These are phyloP conservation scores for Talaromyces stipitatus DNA, from an alignment of 495 filamentous ascomycete species.

Conservation along the genomic window DNA sequence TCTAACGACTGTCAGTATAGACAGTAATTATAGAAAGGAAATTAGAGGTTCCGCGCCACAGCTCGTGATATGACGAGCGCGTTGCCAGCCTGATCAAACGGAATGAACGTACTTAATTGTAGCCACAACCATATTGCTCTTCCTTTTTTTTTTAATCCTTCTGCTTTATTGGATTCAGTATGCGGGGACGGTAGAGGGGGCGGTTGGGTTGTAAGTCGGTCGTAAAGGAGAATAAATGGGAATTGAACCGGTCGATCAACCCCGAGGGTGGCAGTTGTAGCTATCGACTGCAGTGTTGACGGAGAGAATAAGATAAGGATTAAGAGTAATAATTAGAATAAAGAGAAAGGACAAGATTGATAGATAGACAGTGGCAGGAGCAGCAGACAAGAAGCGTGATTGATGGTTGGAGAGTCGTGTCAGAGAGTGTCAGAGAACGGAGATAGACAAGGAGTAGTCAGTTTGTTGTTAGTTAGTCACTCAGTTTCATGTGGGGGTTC, in stretches of 20 bases:
- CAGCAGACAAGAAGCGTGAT: not conserved
- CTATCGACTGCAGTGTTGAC: not conserved
- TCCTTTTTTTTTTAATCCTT: not conserved
- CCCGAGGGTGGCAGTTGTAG: not conserved
- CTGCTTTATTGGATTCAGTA: not conserved
- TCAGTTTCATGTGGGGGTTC: not conserved
- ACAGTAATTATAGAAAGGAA: not conserved
- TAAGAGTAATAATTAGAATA: not conserved
- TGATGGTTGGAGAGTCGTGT: too few relatives aligned
- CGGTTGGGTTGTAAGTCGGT: too few relatives aligned
- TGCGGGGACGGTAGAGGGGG: slow-evolving; percentile 9
- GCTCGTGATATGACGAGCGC: not conserved
- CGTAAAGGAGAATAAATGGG: not conserved
- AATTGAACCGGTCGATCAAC: not conserved
- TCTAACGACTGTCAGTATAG: slow-evolving; percentile 34
- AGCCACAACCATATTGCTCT: slow-evolving; percentile 64
- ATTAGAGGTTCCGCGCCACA: not conserved
- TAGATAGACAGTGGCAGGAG: not conserved
- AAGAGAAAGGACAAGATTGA: not conserved
- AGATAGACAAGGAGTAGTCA: not conserved
- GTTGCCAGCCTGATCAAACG: not conserved
- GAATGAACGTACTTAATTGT: slow-evolving; percentile 67
- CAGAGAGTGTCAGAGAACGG: not conserved
- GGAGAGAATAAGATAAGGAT: too few relatives aligned
- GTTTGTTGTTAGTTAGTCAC: not conserved